These are phyloP conservation scores for Colletotrichum sp. DNA, from an alignment of 2,329 filamentous ascomycete species.

Conservation along the genomic window DNA sequence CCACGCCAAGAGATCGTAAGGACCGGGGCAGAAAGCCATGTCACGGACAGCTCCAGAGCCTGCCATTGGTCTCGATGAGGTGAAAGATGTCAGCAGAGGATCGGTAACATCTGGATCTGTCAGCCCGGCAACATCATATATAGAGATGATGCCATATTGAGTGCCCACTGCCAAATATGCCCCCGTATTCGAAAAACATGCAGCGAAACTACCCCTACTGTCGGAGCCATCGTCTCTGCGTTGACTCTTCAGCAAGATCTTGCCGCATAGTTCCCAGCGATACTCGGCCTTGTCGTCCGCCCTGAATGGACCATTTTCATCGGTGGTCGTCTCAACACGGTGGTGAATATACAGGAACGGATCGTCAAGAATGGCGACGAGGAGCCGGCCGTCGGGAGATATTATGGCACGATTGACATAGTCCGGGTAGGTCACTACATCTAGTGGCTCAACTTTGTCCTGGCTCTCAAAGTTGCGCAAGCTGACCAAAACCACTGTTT, in stretches of 20 bases:
- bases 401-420: conserved; percentile 95
- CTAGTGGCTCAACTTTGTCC: conserved; percentile 60
- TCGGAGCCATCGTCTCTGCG: conserved; percentile 56
- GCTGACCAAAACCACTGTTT: conserved; percentile 83
- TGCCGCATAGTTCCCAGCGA: conserved; percentile 56
- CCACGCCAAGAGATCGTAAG: conserved; percentile 92
- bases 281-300: conserved; percentile 34
- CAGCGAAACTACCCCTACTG: conserved; percentile 74
- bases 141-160: conserved; percentile 78
- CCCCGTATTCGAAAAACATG: conserved; percentile 76
- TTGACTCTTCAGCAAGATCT: conserved; percentile 63
- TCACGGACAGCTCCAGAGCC: conserved; percentile 81
- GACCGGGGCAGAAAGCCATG: conserved; percentile 89
- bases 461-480: conserved; percentile 61
- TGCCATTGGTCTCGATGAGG: conserved; percentile 74
- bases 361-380: conserved; percentile 87
- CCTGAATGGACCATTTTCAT: conserved; percentile 23
- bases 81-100: conserved; percentile 75
- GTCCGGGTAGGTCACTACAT: conserved; percentile 76
- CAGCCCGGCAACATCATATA: conserved; percentile 66
- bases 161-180: conserved; percentile 77
- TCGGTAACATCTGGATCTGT: conserved; percentile 47
- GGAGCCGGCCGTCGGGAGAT: conserved; percentile 81
- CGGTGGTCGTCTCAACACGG: conserved; percentile 45
- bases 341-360: conserved; percentile 85